Evolutionary conservation across 2,329 filamentous ascomycete species (phyloP), one percentile per base, ranked within the genome.

Genomic region (Ophiostoma ulmi): DNA sequence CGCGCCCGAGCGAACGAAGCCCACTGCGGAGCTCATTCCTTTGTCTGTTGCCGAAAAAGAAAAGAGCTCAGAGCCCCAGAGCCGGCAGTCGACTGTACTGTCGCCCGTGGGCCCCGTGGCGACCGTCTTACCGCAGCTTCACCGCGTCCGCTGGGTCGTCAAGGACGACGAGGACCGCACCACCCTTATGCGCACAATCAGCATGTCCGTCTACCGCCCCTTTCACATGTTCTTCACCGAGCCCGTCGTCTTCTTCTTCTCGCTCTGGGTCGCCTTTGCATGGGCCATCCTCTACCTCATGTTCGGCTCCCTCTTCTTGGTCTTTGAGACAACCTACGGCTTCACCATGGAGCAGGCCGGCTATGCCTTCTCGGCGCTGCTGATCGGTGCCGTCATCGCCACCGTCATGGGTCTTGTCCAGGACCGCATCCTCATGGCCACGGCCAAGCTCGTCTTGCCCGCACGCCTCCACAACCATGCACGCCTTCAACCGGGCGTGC

Each of bases 211-310:
- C 7, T 88, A 87, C 73, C 86, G 93, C 0, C 93, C 93, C 0
- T 96, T 97, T 78, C 87, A 89, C 75, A 84, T 94, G 1, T 86
- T 94, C 20, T 81, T 90, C 74, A 93, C 91, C 0, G 91, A 94
- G 74, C 89, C 91, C 0, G 89, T 93, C 11, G 90, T 94, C 17
- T 93, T 93, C 79, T 93, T 87, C 81, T 97, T 97, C 81, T 93
- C 90, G 0, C 83, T 97, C 0, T 97, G 94, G 94, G 90, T 93
- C 0, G 86, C 92, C 0, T 97, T 97, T 78, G 90, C 90, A 26
- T 97, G 94, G 94, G 93, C 91, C 0, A 86, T 97, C 0, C 85
- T 97, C 0, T 97, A 97, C 78, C 82, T 97, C 22, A 92, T 91
- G 14, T 94, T 97, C 75, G 87, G 88, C 17, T 90, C 92, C 0